Percentiles rank a stretch among this genome's conserved stretches.
phyloP scores from a whole-genome alignment of 768 basidiomycete species.

The Tricholomella constricta region DNA sequence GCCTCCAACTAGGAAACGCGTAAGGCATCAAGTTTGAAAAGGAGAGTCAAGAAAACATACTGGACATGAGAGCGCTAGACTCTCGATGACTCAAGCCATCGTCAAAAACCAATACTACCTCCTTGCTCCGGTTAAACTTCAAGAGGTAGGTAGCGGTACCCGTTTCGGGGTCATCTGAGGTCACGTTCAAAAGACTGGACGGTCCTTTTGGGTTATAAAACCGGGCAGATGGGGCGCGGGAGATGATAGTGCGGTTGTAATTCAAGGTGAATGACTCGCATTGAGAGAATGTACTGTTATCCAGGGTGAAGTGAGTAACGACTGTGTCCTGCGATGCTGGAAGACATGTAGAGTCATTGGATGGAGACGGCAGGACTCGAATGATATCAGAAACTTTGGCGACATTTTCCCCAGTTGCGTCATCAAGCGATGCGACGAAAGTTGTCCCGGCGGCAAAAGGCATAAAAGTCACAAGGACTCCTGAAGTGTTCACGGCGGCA shows the following conservation, averaged over 20 bases:
- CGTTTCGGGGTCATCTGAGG: conserved; percentile 22
- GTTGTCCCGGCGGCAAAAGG: conserved; percentile 49
- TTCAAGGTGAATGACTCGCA: conserved; percentile 50
- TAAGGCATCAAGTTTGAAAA: background rate
- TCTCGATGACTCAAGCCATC: conserved; percentile 40
- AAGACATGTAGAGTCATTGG: conserved; percentile 44
- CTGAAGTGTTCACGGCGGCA: conserved; percentile 36
- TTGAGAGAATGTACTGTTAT: conserved; percentile 37
- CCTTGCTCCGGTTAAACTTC: conserved; percentile 34
- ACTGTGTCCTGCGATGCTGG: conserved; percentile 11
- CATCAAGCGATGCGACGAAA: conserved; percentile 60
- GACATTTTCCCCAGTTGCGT: conserved; percentile 39
- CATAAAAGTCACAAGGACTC: conserved; percentile 49
- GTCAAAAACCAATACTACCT: conserved; percentile 47
- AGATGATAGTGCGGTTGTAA: conserved; percentile 36
- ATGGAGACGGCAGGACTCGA: conserved; percentile 41
- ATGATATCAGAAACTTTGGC: conserved; percentile 51
- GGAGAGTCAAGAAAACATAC: conserved; percentile 25
- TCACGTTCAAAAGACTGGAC: conserved; percentile 30
- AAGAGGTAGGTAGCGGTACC: conserved; percentile 47
- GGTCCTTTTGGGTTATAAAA: conserved; percentile 38
- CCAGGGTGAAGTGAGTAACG: conserved; percentile 33
- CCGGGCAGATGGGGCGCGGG: conserved; percentile 35
- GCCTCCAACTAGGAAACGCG: conserved; percentile 30
- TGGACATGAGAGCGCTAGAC: conserved; percentile 44